Evolutionary conservation across 1,284 basidiomycete genomes (phyloP).

Genomic region (Gomphus sp.): DNA sequence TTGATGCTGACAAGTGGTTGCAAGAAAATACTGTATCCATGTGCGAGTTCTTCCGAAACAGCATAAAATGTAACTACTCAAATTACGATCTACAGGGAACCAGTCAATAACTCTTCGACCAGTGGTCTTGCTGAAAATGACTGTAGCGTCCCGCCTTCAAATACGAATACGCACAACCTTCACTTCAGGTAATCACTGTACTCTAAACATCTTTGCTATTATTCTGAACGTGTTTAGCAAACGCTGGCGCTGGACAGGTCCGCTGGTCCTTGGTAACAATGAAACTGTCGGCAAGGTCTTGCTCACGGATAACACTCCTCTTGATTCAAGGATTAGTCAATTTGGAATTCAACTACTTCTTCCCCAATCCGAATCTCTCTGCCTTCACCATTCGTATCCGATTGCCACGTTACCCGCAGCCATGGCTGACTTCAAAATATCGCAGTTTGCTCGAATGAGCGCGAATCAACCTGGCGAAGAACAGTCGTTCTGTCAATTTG

Average conservation of each 20-base stretch:
- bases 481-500: constrained; percentile 33
- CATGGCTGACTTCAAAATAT: constrained; percentile 1
- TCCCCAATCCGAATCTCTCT: background rate
- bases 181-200: constrained; percentile 1
- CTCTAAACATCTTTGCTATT: background rate
- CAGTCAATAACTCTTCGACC: background rate
- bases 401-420: background rate
- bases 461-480: constrained; percentile 19
- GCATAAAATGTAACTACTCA: background rate
- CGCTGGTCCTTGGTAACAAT: constrained; percentile 3
- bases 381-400: background rate
- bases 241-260: constrained; percentile 5
- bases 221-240: constrained; percentile 3
- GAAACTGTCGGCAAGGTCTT: background rate
- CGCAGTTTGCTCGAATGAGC: constrained; percentile 7
- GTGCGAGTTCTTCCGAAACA: background rate
- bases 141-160: background rate
- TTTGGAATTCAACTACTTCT: background rate
- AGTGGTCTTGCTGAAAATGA: background rate
- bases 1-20: background rate
- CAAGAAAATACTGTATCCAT: background rate
- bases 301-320: constrained; percentile 1
- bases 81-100: background rate
- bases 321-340: background rate
- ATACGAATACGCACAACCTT: background rate